Percentiles rank a stretch among this genome's conserved stretches.
These are phyloP conservation scores for Penicillium lagena DNA, from an alignment of 495 filamentous ascomycete species.

Conservation along the genomic window DNA sequence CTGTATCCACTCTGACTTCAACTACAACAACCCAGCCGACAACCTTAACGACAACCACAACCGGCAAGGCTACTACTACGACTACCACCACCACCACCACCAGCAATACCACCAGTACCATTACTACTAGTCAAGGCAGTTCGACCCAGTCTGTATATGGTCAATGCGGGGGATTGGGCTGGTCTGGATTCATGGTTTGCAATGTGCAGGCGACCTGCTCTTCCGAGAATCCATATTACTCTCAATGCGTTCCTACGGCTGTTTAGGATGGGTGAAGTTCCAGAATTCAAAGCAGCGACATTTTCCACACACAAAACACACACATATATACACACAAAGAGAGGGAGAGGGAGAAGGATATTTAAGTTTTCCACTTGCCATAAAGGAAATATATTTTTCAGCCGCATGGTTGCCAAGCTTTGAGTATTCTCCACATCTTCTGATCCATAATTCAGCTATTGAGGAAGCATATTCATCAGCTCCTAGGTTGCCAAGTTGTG, in stretches of 20 bases:
- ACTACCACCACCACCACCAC: slow-evolving; percentile 2
- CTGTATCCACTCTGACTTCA: slow-evolving; percentile 4
- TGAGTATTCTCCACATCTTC: no score
- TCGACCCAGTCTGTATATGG: slow-evolving; percentile 26
- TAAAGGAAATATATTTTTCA: no score
- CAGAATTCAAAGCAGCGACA: no score
- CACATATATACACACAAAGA: no score
- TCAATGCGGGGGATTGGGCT: slow-evolving; percentile 45
- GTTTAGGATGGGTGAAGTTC: background rate
- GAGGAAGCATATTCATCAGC: no score
- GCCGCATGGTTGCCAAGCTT: no score
- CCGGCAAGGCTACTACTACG: background rate
- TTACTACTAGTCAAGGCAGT: background rate
- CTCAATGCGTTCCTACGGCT: slow-evolving; percentile 37
- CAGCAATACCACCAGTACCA: slow-evolving; percentile 3
- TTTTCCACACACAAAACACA: no score
- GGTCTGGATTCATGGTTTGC: slow-evolving; percentile 41
- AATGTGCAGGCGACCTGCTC: slow-evolving; percentile 34
- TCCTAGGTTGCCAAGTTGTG: no score
- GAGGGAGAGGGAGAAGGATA: no score
- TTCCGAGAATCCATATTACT: slow-evolving; percentile 41
- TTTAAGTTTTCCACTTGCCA: no score
- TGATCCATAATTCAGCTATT: no score
- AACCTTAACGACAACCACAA: background rate
- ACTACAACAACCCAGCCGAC: slow-evolving; percentile 1